Conservation (phyloP, 106 monocot genomes). For the Posidonia australis region DNA sequence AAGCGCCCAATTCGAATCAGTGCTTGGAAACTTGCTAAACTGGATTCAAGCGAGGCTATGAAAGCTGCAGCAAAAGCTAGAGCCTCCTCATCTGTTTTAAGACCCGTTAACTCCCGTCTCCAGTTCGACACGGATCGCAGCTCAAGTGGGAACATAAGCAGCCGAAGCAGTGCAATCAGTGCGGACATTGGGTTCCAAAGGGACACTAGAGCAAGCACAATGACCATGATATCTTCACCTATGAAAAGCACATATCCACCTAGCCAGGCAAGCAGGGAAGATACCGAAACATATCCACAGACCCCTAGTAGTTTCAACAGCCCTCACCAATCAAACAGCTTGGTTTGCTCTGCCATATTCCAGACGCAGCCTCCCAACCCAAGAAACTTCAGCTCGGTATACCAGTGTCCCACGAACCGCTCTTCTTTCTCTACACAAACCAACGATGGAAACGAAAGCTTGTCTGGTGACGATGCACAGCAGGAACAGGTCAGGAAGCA, state of each 20-base stretch:
- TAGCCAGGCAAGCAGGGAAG: conserved; percentile 36
- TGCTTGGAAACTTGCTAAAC: conserved; percentile 60
- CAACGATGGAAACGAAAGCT: conserved; percentile 13
- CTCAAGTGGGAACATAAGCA: conserved; percentile 32
- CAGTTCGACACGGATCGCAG: conserved; percentile 26
- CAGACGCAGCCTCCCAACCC: conserved; percentile 17
- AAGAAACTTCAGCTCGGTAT: conserved; percentile 42
- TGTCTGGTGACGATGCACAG: conserved; percentile 1
- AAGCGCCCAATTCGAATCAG: conserved; percentile 41
- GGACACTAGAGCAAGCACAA: conserved; percentile 2
- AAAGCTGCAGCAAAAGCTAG: conserved; percentile 51
- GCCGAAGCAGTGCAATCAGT: conserved; percentile 23
- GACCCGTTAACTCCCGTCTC: conserved; percentile 21
- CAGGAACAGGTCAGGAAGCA: neutral
- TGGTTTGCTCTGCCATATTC: neutral
- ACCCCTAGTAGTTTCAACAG: conserved; percentile 41
- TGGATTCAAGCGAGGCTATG: conserved; percentile 39
- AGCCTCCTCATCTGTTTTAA: conserved; percentile 57
- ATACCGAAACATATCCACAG: conserved; percentile 29
- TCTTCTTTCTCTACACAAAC: conserved; percentile 21
- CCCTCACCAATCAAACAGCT: conserved; percentile 12
- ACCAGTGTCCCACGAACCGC: conserved; percentile 22
- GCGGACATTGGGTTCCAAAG: conserved; percentile 7
- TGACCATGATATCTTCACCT: conserved; percentile 20
- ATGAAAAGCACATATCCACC: conserved; percentile 38